A percentile compares a stretch with the other conserved stretches of the same genome.
These are phyloP conservation scores for Hansfordia pulvinata DNA, from an alignment of 2,329 filamentous ascomycete species.

Conservation along the genomic window DNA sequence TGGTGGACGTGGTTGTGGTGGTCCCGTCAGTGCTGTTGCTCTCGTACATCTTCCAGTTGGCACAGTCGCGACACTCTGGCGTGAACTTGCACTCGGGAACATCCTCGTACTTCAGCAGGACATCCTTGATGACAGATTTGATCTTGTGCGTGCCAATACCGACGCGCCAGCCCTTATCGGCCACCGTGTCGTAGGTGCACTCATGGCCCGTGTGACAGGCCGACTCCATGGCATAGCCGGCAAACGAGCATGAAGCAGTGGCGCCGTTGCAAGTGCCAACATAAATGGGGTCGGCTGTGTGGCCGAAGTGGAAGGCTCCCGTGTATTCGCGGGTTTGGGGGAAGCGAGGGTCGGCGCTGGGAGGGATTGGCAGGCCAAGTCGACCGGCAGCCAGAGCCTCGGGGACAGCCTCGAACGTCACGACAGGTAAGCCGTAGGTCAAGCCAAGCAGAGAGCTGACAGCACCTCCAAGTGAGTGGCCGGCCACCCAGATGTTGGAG, in stretches of 20 bases:
- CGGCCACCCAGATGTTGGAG: conserved; percentile 76
- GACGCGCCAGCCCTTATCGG: conserved; percentile 82
- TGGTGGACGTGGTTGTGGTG: conserved; percentile 39
- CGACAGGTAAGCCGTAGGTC: conserved; percentile 80
- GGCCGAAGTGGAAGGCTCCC: conserved; percentile 80
- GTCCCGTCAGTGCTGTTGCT: conserved; percentile 80
- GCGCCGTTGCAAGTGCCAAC: conserved; percentile 89
- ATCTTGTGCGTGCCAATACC: conserved; percentile 89
- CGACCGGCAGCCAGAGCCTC: conserved; percentile 78
- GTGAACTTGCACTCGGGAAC: conserved; percentile 68
- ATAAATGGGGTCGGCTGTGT: conserved; percentile 90
- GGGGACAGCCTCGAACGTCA: conserved; percentile 87
- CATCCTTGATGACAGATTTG: conserved; percentile 72
- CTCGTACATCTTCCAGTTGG: conserved; percentile 86
- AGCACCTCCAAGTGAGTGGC: conserved; percentile 84
- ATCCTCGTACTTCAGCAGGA: conserved; percentile 69
- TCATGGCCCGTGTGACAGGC: conserved; percentile 81
- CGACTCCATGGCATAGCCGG: conserved; percentile 86
- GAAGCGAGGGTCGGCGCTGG: conserved; percentile 56
- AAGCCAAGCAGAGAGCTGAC: conserved; percentile 79
- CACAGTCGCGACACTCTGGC: conserved; percentile 76
- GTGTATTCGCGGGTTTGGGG: conserved; percentile 62
- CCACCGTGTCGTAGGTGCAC: conserved; percentile 86
- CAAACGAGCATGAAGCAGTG: conserved; percentile 78
- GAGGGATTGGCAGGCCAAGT: conserved; percentile 74